Base-by-base conservation (phyloP, 2,329 filamentous ascomycete species). In the Bipolaris gigantea region DNA sequence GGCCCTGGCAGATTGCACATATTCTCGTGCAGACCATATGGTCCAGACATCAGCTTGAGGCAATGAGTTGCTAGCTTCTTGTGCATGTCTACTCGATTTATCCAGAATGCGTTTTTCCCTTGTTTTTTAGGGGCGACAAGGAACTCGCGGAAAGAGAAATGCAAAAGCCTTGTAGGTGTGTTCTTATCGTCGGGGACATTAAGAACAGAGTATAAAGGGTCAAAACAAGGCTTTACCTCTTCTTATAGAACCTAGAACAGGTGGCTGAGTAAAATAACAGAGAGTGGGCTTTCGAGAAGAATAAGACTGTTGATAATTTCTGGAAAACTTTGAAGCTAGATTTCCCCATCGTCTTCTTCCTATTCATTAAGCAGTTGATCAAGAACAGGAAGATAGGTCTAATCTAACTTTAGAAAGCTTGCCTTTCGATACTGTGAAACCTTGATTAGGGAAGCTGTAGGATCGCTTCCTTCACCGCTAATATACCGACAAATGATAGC, bases 81-180 rank as follows among this genome's bases (percentile, higher is more conserved):
- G 52, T 80, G 67, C 80, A 67, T 19, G 67, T 60, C 16, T 43
- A 53, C 60, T 54, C 76, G 71, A 19, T 79, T 48, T 61, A 36
- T 77, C 62, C 69, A 71, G 71, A 58, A 79, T 8, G 9, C 25
- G 47, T 35, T 57, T 15, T 69, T 63, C n/a, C 51, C 60, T 11
- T 62, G 53, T 56, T 59, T 65, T 9, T 65, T 16, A 0, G 38
- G 49, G 33, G 60, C 44, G 25, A 67, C 10, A n/a, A 70, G 61
- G 50, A 71, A 71, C 10, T 71, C 65, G 30, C 62, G 59, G 48
- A 70, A 71, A 7, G 65, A 71, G n/a, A 61, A 46, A 40, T 70
- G 39, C 66, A 58, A 15, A 66, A 70, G 7, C 55, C 71, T n/a
- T 61, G 72, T 9, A 53, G 63, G 74, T 6, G 70, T 56, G 16